Evolutionary conservation across 2,329 filamentous ascomycete species (phyloP).

Genomic region (Diaporthe batatas): DNA sequence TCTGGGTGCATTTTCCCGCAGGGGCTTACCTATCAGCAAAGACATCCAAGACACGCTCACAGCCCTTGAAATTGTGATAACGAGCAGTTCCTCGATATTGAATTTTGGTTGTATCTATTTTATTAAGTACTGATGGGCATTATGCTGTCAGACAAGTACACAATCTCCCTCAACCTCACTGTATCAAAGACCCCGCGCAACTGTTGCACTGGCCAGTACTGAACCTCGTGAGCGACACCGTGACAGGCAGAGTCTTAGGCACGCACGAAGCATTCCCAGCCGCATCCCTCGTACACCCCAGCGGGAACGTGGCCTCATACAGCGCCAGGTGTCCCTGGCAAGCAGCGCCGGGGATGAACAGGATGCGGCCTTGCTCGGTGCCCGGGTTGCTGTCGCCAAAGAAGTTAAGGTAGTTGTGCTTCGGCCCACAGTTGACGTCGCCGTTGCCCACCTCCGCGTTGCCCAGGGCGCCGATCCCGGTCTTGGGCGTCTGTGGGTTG

Average conservation of each 20-base stretch:
- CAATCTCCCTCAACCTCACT: neutral
- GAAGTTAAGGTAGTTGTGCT: conserved; percentile 7
- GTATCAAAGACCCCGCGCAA: conserved; percentile 1
- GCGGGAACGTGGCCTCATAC: conserved; percentile 20
- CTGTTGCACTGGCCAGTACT: neutral
- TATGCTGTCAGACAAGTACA: too few relatives aligned
- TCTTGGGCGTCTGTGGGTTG: neutral
- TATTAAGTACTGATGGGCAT: too few relatives aligned
- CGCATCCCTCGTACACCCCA: conserved; percentile 11
- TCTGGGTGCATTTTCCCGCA: too few relatives aligned
- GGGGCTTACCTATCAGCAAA: too few relatives aligned
- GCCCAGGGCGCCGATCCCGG: neutral
- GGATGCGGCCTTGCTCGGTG: neutral
- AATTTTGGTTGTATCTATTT: too few relatives aligned
- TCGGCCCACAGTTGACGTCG: neutral
- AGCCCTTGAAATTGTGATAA: too few relatives aligned
- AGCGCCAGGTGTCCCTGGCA: neutral
- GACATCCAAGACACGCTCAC: too few relatives aligned
- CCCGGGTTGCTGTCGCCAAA: conserved; percentile 13
- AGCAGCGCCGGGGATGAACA: conserved; percentile 4
- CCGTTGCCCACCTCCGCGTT: neutral
- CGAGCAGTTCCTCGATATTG: too few relatives aligned
- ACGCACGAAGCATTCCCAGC: conserved; percentile 21
- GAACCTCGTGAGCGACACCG: neutral
- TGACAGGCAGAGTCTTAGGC: neutral